Evolutionary conservation across 768 basidiomycete genomes (phyloP), one percentile per base, ranked within the genome.

Genomic region (Rhodotorula taiwanensis): DNA sequence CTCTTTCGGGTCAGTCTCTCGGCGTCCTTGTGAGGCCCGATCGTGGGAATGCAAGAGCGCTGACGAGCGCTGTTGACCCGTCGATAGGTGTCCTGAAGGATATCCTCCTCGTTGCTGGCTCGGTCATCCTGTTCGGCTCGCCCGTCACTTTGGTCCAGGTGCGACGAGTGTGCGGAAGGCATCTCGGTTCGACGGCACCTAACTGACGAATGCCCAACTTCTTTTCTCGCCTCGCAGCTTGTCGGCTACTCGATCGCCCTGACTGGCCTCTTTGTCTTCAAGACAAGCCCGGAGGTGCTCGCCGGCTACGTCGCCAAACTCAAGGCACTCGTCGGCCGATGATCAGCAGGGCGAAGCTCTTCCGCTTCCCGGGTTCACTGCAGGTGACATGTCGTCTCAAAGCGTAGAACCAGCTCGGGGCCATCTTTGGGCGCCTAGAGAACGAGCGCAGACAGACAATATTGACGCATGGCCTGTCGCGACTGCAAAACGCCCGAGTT

Each of bases 41-140:
- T n/a, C n/a, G n/a, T n/a, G n/a, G n/a, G n/a, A n/a, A n/a, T n/a
- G n/a, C n/a, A n/a, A n/a, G n/a, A n/a, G n/a, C 18, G 14, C 1
- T 31, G 48, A 33, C 33, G 27, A n/a, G n/a, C 21, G 34, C 41
- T 18, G 39, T 39, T 11, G 7, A 42, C 58, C n/a, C 71, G 42
- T 33, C 34, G 28, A n/a, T 36, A 44, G 64, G 53, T 4, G 64
- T 65, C n/a, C 44, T 55, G 8, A 75, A 87, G 89, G 93, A 98
- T 75, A 95, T 98, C 66, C 81, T 99, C 28, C 83, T 98, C 62
- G 91, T 99, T 76, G 81, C 84, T 14, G 91, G 89, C 49, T 92
- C 90, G 1, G 90, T 95, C 30, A 75, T 91, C 58, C 78, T 94
- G 59, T 95, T 93, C 73, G 84, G 87, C 45, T 81, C 83, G 18